phyloP scores from a whole-genome alignment of 1,284 basidiomycete genomes.

The Paramarasmius palmivorus region DNA sequence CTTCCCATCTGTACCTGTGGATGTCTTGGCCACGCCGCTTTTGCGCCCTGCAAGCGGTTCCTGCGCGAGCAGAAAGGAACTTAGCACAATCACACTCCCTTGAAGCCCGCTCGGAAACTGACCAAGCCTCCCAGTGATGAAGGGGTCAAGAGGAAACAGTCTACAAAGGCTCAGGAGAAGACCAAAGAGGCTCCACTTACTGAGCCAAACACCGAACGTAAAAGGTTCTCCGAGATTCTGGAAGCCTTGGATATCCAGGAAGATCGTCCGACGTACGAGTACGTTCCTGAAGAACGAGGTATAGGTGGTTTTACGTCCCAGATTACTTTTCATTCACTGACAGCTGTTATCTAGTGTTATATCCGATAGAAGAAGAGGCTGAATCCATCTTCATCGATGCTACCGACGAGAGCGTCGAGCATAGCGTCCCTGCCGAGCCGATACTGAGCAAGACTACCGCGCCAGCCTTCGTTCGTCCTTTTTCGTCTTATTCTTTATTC shows the following conservation, averaged over 20 bases:
- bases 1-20: neutral
- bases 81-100: neutral
- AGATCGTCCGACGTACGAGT: no score
- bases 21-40: neutral
- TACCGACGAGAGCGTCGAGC: neutral
- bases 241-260: no score
- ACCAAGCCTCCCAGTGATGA: no score
- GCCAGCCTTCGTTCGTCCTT: no score
- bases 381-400: neutral
- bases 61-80: neutral
- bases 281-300: neutral
- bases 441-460: neutral
- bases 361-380: conserved; percentile 1
- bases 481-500: no score
- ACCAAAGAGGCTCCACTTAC: no score
- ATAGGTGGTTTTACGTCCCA: no score
- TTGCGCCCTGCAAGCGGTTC: neutral
- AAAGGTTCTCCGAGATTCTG: no score
- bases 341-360: neutral
- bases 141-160: no score
- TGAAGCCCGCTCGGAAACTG: no score
- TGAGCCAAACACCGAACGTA: no score
- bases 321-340: neutral
- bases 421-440: neutral
- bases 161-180: no score